Evolutionary conservation across 2,329 filamentous ascomycete species (phyloP), one percentile per base, ranked within the genome.

Genomic region (Alternaria hordeiaustralica): DNA sequence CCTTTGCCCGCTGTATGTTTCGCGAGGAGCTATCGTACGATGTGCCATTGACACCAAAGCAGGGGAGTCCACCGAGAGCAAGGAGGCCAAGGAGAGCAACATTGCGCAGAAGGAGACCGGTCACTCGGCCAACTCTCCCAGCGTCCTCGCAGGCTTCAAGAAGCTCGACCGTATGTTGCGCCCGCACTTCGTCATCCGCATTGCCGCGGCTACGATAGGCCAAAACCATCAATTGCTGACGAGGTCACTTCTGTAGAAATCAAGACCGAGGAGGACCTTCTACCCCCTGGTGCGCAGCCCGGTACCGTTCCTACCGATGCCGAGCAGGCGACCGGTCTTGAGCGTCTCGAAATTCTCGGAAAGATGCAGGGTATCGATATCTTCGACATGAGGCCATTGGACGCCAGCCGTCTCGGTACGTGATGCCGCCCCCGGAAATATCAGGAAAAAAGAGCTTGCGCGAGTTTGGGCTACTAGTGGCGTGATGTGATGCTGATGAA

Each of bases 321-420:
- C 80, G 94, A 98, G 83, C 96, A 99, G 84, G 85, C 96, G 64
- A 98, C 96, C 75, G 96, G 96, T 92, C 88, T 98, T 65, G 96
- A 99, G 87, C 94, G 96, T 89, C 89, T 99, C 75, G 96, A 99
- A 85, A 96, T 99, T 79, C 87, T 99, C 81, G 96, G 96, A 84
- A 99, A 99, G 90, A 97, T 98, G 92, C 93, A 98, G 87, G 94
- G 96, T 72, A 86, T 97, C 77, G 96, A 99, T 81, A 87, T 98
- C 81, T 99, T 99, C 86, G 94, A 99, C 85, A 97, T 98, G 96
- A 91, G 89, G 83, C 96, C 96, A 69, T 89, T 99, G 75, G 96
- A 98, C 82, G 87, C 95, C 69, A 96, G 92, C 82, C 90, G 96
- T 80, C 88, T 88, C 83, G 95, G 95, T 92, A 87, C 71, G 85